Evolutionary conservation across 352 stramenopile genomes (phyloP).

Genomic region (Pythium periplocum): DNA sequence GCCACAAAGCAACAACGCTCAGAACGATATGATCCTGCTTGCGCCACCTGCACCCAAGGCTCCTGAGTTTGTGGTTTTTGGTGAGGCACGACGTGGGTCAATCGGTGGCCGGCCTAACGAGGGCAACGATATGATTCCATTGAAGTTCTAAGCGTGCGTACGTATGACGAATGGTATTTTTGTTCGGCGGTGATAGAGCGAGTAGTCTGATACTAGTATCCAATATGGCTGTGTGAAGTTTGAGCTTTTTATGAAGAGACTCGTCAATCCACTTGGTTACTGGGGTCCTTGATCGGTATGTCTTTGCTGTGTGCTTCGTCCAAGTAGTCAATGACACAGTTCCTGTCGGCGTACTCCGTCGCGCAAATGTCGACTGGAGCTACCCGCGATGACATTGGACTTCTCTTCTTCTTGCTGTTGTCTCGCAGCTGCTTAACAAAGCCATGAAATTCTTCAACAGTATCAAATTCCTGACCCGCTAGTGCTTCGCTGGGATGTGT

Average conservation of each 20-base stretch:
- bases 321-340: too few species aligned
- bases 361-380: too few species aligned
- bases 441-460: constrained; percentile 41
- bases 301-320: too few species aligned
- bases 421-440: constrained; percentile 42
- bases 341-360: too few species aligned
- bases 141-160: constrained; percentile 23
- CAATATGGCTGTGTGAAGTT: too few species aligned
- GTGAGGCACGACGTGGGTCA: constrained; percentile 23
- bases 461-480: constrained; percentile 36
- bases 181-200: too few species aligned
- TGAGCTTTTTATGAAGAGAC: too few species aligned
- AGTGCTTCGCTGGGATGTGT: constrained; percentile 44
- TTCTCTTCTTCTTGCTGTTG: constrained; percentile 3
- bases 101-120: constrained; percentile 22
- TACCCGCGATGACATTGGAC: too few species aligned
- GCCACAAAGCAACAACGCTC: background rate
- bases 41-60: constrained; percentile 3
- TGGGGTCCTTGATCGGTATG: too few species aligned
- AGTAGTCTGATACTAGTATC: too few species aligned
- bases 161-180: too few species aligned
- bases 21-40: constrained; percentile 30
- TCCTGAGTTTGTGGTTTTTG: constrained; percentile 46
- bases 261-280: too few species aligned
- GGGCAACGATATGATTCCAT: constrained; percentile 52